phyloP scores from a whole-genome alignment of 1,284 basidiomycete species.

The Pyrrhoderma noxium region DNA sequence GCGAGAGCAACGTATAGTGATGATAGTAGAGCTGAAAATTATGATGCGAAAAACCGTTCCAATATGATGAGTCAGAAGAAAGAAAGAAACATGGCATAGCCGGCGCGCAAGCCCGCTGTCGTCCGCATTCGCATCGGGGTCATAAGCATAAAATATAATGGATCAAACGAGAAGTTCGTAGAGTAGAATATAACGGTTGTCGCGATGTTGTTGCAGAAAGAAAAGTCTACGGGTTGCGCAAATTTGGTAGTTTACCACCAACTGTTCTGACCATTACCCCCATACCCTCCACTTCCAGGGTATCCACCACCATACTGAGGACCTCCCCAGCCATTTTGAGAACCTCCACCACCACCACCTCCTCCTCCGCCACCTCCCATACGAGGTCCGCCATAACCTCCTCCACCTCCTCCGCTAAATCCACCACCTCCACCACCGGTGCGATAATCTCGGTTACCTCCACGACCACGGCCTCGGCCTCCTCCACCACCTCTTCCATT shows the following conservation, averaged over 20 bases:
- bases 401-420: constrained; percentile 26
- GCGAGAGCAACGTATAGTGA: constrained; percentile 52
- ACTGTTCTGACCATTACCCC: constrained; percentile 25
- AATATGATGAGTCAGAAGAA: constrained; percentile 21
- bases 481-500: constrained; percentile 54
- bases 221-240: background rate
- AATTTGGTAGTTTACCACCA: constrained; percentile 36
- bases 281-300: constrained; percentile 28
- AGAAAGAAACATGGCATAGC: constrained; percentile 13
- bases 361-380: constrained; percentile 28
- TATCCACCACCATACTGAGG: constrained; percentile 31
- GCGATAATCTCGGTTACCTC: constrained; percentile 41
- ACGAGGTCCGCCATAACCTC: constrained; percentile 19
- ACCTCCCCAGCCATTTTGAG: constrained; percentile 25
- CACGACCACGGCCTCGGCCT: constrained; percentile 42
- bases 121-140: background rate
- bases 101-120: background rate
- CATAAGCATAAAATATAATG: constrained; percentile 10
- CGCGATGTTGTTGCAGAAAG: background rate
- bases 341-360: constrained; percentile 23
- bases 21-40: constrained; percentile 12
- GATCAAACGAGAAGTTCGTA: background rate
- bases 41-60: constrained; percentile 18
- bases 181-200: background rate
- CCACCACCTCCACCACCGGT: constrained; percentile 34